Base-by-base conservation (phyloP, 371 early-diverging fungal genomes). In the Saksenaea vasiformis region DNA sequence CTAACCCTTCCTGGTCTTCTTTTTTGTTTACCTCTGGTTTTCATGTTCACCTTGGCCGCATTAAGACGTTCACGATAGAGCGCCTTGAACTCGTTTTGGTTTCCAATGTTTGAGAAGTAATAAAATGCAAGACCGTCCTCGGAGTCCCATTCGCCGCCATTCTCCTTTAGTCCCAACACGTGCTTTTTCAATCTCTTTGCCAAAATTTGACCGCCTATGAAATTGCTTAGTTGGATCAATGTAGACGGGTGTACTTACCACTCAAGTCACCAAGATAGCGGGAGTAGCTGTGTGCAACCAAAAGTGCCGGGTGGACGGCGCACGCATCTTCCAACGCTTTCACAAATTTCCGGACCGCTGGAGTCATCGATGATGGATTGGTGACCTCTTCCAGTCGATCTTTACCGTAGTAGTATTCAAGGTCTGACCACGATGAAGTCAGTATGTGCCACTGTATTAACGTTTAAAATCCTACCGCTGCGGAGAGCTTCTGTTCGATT, bases 261-360 rank as follows among this genome's bases (percentile, higher is more conserved):
- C 84, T 83, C 54, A 88, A 71, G 62, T 88, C 88, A 56, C 88
- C 88, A 1, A 88, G 65, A 66, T 88, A 88, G 27, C 88, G 84
- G 24, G 84, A 74, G 55, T 88, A 88, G 55, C 83, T 73, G 60
- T 86, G 85, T 38, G 88, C 86, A 24, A 86, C 74, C 41, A 88
- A 60, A 7, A 85, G 70, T 28, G 80, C 84, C 27, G 87, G 86
- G 58, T 78, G 77, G 37, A 73, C 62, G 4, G 60, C 60, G 56
- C 78, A 68, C 35, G 85, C 85, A 3, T 73, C 72, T 22, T 77
- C 68, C 72, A 86, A 78, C 38, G 84, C 78, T 7, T 80, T 66
- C 10, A 81, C 74, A 57, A 85, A 85, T 14, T 65, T 57, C 60
- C 76, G 62, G 22, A 83, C 83, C 36, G 86, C 86, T 19, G 88